These are phyloP conservation scores for Polytrichum commune DNA, from an alignment of 225 moss, liverwort and hornwort genomes.

Conservation along the genomic window DNA sequence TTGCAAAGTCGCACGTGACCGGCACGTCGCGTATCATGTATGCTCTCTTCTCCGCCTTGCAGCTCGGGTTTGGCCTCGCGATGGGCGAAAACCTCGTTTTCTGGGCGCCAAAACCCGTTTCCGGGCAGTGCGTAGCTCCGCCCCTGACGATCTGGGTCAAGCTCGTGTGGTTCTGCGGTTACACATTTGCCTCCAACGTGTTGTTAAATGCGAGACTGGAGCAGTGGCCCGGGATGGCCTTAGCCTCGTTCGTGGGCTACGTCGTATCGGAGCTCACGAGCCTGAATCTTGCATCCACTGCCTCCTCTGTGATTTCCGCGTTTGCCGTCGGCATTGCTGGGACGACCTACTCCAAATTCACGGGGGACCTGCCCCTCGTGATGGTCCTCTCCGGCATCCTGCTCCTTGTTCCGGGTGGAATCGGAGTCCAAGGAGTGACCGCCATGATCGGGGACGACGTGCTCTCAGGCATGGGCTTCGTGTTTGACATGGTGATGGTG, in stretches of 20 bases:
- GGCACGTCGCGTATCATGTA: conserved; percentile 71
- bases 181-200: conserved; percentile 51
- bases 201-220: conserved; percentile 53
- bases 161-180: conserved; percentile 57
- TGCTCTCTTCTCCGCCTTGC: conserved; percentile 62
- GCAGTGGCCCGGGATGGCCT: conserved; percentile 76
- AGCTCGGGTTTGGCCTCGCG: conserved; percentile 66
- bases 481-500: conserved; percentile 63
- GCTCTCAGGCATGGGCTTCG: conserved; percentile 73
- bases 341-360: conserved; percentile 55
- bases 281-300: conserved; percentile 34
- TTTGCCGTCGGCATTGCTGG: conserved; percentile 72
- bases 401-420: conserved; percentile 65
- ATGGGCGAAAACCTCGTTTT: conserved; percentile 60
- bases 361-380: conserved; percentile 65
- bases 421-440: conserved; percentile 68
- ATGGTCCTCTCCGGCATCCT: conserved; percentile 75
- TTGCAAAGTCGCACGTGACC: conserved; percentile 60
- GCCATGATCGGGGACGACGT: conserved; percentile 62
- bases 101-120: conserved; percentile 48
- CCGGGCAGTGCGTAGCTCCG: conserved; percentile 29
- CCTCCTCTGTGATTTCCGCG: conserved; percentile 57
- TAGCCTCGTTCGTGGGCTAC: conserved; percentile 59
- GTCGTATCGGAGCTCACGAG: conserved; percentile 38
- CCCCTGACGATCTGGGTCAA: conserved; percentile 32